Evolutionary conservation across 1,284 basidiomycete genomes (phyloP).

Genomic region (Tylopilus orsonianus): DNA sequence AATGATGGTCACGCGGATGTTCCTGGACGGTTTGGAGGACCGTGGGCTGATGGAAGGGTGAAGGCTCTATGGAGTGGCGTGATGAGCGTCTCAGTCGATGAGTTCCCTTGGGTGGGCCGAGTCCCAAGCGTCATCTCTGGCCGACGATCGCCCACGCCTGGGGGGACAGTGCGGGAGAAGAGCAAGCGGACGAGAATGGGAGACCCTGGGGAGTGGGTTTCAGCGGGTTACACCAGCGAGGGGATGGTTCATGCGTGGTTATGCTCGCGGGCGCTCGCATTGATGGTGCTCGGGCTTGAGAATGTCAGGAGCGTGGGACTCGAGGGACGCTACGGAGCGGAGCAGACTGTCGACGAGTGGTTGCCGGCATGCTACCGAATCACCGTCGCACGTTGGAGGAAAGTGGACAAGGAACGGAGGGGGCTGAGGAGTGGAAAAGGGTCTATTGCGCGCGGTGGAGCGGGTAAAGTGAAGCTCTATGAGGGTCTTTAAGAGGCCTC

Average conservation of each 20-base stretch:
- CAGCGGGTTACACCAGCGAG: slow-evolving; percentile 62
- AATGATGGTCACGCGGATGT: slow-evolving; percentile 1
- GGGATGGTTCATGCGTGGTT: slow-evolving; percentile 70
- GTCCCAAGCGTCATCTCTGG: slow-evolving; percentile 42
- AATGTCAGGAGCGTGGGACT: slow-evolving; percentile 26
- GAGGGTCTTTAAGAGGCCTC: slow-evolving; percentile 5
- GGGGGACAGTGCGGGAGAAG: background rate
- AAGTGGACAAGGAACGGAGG: slow-evolving; percentile 8
- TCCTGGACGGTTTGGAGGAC: background rate
- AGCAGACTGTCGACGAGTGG: slow-evolving; percentile 37
- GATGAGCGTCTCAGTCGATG: slow-evolving; percentile 53
- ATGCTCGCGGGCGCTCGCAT: slow-evolving; percentile 54
- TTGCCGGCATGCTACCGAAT: slow-evolving; percentile 55
- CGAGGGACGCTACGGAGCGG: slow-evolving; percentile 26
- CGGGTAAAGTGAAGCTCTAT: slow-evolving; percentile 33
- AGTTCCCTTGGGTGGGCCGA: slow-evolving; percentile 56
- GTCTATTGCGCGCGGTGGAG: slow-evolving; percentile 19
- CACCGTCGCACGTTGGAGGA: slow-evolving; percentile 46
- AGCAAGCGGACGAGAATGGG: slow-evolving; percentile 13
- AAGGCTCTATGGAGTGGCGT: slow-evolving; percentile 62
- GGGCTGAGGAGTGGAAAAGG: slow-evolving; percentile 3
- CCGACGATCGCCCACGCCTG: slow-evolving; percentile 21
- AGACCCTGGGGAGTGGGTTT: slow-evolving; percentile 49
- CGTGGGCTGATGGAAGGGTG: slow-evolving; percentile 40
- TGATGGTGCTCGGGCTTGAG: slow-evolving; percentile 49